Conservation (phyloP, 2,329 filamentous ascomycete genomes). For the Neoarthrinium moseri region DNA sequence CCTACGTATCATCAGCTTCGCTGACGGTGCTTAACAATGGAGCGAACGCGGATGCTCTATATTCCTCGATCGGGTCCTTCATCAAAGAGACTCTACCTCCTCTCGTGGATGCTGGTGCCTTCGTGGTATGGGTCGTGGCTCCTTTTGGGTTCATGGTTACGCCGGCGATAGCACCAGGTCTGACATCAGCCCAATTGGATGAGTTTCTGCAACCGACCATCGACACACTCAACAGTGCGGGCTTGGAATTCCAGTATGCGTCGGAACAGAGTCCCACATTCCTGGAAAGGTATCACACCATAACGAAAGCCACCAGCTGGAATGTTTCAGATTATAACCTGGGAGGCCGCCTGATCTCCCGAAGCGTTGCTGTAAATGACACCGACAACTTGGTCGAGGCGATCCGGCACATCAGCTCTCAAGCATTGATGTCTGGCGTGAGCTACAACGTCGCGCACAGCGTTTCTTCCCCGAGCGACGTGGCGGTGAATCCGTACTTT, state of each 20-base stretch:
- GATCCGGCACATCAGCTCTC: constrained; percentile 11
- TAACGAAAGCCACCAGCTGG: constrained; percentile 5
- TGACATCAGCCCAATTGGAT: constrained; percentile 10
- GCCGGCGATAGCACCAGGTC: constrained; percentile 11
- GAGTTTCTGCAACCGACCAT: neutral
- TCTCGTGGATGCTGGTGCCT: constrained; percentile 13
- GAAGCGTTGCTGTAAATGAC: constrained; percentile 9
- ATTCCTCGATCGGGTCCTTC: constrained; percentile 10
- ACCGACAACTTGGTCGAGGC: constrained; percentile 10
- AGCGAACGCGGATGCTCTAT: constrained; percentile 11
- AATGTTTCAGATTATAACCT: constrained; percentile 17
- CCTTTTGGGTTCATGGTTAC: constrained; percentile 13
- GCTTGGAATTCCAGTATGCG: constrained; percentile 11
- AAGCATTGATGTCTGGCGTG: constrained; percentile 7
- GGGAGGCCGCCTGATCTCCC: constrained; percentile 14
- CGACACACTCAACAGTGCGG: neutral
- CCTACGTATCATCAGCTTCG: constrained; percentile 2
- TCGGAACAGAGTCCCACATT: constrained; percentile 10
- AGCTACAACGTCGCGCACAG: constrained; percentile 10
- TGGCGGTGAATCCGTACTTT: constrained; percentile 14
- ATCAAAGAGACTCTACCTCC: constrained; percentile 9
- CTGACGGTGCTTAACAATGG: constrained; percentile 10
- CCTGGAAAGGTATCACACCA: constrained; percentile 8
- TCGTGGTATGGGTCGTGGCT: constrained; percentile 8
- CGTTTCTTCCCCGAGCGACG: constrained; percentile 5